Evolutionary conservation across 495 filamentous ascomycete species (phyloP), one percentile per base, ranked within the genome.

Genomic region (Xylona heveae): DNA sequence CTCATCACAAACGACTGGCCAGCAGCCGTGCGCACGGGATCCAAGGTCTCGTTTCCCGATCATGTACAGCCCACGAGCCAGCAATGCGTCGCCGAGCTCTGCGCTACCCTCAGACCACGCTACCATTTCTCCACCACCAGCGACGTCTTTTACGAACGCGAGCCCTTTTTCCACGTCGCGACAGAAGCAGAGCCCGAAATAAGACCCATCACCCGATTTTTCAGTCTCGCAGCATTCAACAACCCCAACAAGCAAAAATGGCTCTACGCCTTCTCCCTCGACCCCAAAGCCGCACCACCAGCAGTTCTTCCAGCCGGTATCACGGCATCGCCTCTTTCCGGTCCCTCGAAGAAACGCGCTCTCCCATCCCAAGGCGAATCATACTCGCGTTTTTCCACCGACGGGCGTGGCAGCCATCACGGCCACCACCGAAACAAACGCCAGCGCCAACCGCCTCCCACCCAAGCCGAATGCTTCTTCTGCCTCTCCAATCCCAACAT

Each of bases 1-100:
- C 57, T 97, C 6, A 53, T 97, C 16, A 93, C 88, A 1, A 64
- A 66, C 9, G 59, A 78, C 35, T 97, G 88, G 88, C 88, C 88
- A 6, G 59, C 68, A 3, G 61, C 58, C 0, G 60, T 94, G 14
- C 68, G 64, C 40, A 61, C 48, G 3, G 61, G 71, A 1, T 69
- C 79, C 1, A 66, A 68, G 28, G 55, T 65, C 0, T 27, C 51
- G 3, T 38, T 70, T n/a, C 50, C 57, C 16, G 59, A 65, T 16
- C 52, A 47, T 3, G 47, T 43, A 6, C 42, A 48, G 12, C 48
- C 66, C 42, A 45, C 47, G 47, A 51, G 54, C 45, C 58, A 45
- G 32, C 61, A 55, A 55, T 83, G 59, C 42, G 40, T 74, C 17
- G 64, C 81, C 4, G 78, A 88, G 30, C 60, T 97, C 14, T 81